These are phyloP conservation scores for Apophysomyces elegans DNA, from an alignment of 371 early-diverging fungal species.

Conservation along the genomic window DNA sequence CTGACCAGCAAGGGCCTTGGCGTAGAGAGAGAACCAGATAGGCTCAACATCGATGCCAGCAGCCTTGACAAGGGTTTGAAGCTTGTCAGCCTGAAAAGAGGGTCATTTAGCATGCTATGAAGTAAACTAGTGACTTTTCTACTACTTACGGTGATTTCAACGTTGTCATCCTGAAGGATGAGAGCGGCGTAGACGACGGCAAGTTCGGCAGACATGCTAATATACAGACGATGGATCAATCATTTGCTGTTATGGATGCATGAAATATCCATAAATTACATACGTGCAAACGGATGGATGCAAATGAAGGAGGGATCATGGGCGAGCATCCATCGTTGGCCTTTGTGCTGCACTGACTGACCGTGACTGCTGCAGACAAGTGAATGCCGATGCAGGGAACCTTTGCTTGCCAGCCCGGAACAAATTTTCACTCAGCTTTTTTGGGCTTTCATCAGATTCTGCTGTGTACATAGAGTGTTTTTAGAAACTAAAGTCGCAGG, in stretches of 20 bases:
- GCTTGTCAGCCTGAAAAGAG: conserved; percentile 85
- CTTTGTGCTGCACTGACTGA: background rate
- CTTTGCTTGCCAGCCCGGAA: too few species aligned
- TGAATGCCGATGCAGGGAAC: too few species aligned
- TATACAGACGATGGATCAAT: conserved; percentile 4
- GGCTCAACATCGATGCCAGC: conserved; percentile 94
- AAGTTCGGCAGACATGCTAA: conserved; percentile 74
- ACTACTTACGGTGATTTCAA: conserved; percentile 92
- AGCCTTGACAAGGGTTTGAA: conserved; percentile 87
- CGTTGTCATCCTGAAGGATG: conserved; percentile 96
- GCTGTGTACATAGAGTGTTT: too few species aligned
- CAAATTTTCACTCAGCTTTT: too few species aligned
- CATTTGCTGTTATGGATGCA: conserved; percentile 24
- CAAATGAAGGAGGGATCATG: conserved; percentile 10
- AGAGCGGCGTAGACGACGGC: conserved; percentile 97
- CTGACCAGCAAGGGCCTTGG: conserved; percentile 97
- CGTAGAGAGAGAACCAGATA: conserved; percentile 96
- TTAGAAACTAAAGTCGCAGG: too few species aligned
- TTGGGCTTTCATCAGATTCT: too few species aligned
- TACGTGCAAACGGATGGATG: conserved; percentile 12
- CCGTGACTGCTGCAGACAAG: background rate
- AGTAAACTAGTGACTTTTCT: background rate
- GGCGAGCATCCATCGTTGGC: background rate
- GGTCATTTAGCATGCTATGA: background rate
- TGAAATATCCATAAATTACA: conserved; percentile 24